Conservation (phyloP, 2,329 filamentous ascomycete genomes). For the Trichophyton simii region DNA sequence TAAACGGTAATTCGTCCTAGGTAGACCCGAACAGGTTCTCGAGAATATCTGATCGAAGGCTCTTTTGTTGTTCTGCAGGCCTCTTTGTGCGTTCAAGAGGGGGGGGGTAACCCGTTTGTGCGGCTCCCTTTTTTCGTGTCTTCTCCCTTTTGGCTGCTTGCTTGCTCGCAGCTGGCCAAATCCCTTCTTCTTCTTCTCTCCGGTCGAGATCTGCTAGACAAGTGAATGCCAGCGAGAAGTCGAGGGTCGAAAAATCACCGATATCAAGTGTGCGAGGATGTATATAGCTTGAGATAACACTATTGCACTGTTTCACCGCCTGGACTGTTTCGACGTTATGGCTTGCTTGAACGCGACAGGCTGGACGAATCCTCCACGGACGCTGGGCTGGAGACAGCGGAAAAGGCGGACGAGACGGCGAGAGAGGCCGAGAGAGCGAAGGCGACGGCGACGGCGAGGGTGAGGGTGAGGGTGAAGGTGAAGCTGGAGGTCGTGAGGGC, state of each 20-base stretch:
- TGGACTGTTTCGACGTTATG: neutral
- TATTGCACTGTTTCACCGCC: neutral
- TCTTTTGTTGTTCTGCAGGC: neutral
- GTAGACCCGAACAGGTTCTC: neutral
- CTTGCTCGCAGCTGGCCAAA: neutral
- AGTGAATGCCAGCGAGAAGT: conserved; percentile 35
- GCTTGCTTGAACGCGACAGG: neutral
- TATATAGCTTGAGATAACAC: neutral
- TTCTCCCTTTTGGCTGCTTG: neutral
- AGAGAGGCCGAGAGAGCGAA: neutral
- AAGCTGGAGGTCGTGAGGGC: conserved; percentile 15
- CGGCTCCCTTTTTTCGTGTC: neutral
- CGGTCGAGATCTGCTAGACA: conserved; percentile 28
- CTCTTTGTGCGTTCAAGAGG: neutral
- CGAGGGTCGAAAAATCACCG: conserved; percentile 18
- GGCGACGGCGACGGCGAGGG: conserved; percentile 16
- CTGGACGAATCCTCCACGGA: conserved; percentile 4
- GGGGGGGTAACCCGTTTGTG: neutral
- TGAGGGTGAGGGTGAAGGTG: conserved; percentile 17
- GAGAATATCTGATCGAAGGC: neutral
- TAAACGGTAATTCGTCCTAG: neutral
- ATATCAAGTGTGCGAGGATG: neutral
- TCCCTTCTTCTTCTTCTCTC: neutral
- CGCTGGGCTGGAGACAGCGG: conserved; percentile 6
- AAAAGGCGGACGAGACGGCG: neutral